These are phyloP conservation scores for Shiraia bambusicola DNA, from an alignment of 2,329 filamentous ascomycete species.

Conservation along the genomic window DNA sequence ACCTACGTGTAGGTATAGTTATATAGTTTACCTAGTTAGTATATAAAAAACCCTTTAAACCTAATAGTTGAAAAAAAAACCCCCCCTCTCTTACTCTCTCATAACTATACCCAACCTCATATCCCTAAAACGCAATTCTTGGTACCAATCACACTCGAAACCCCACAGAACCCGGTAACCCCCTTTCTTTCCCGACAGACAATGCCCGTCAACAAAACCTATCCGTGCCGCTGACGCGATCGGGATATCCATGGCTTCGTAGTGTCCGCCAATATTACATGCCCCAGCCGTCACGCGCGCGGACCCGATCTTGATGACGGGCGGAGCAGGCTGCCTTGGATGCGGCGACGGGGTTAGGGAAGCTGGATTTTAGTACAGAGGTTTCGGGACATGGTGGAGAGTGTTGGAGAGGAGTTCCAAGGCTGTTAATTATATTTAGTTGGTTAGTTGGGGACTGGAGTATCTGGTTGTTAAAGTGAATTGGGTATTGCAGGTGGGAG, in stretches of 20 bases:
- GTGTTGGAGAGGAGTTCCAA: too few relatives aligned
- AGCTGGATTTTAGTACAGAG: conserved; percentile 11
- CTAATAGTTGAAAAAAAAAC: too few relatives aligned
- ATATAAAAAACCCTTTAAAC: too few relatives aligned
- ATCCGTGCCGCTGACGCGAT: conserved; percentile 12
- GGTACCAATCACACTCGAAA: conserved; percentile 4
- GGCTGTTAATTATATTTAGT: too few relatives aligned
- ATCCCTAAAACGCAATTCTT: conserved; percentile 15
- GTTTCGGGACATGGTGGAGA: conserved; percentile 9
- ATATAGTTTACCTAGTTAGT: too few relatives aligned
- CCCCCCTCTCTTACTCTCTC: too few relatives aligned
- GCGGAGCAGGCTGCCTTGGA: conserved; percentile 16
- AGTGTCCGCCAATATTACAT: conserved; percentile 14
- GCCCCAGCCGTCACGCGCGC: conserved; percentile 15
- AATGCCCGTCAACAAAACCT: conserved; percentile 12
- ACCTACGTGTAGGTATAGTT: too few relatives aligned
- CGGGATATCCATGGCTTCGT: conserved; percentile 17
- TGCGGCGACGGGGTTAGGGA: conserved; percentile 5
- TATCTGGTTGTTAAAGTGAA: too few relatives aligned
- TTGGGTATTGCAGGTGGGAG: too few relatives aligned
- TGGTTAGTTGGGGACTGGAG: too few relatives aligned
- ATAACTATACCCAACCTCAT: too few relatives aligned
- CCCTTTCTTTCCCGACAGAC: conserved; percentile 11
- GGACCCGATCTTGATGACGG: conserved; percentile 14
- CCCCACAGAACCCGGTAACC: conserved; percentile 3